Evolutionary conservation across 2,329 filamentous ascomycete genomes (phyloP).

Genomic region (Cladosporium sp.): DNA sequence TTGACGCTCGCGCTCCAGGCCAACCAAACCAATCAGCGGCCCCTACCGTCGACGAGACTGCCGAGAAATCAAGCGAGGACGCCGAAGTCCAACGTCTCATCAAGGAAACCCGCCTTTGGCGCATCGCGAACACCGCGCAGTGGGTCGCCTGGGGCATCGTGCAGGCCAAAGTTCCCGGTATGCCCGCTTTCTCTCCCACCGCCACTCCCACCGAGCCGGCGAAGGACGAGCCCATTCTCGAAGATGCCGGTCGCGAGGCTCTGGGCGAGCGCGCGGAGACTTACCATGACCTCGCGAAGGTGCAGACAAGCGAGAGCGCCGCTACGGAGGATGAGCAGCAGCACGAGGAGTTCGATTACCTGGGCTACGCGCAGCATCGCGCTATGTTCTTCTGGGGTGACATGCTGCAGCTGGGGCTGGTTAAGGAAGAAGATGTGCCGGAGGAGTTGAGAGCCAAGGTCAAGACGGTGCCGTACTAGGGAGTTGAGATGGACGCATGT

Average conservation of each 20-base stretch:
- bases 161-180: conserved; percentile 77
- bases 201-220: conserved; percentile 21
- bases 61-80: conserved; percentile 58
- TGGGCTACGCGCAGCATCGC: conserved; percentile 83
- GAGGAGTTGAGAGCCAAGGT: conserved; percentile 56
- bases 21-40: conserved; percentile 34
- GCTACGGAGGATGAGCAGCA: conserved; percentile 28
- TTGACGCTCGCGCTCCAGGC: conserved; percentile 57
- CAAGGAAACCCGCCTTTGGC: conserved; percentile 77
- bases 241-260: conserved; percentile 17
- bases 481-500: background rate
- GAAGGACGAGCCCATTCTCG: conserved; percentile 21
- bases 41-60: conserved; percentile 17
- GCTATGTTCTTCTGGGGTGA: conserved; percentile 95
- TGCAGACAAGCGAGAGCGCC: conserved; percentile 9
- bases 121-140: conserved; percentile 76
- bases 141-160: conserved; percentile 98
- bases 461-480: conserved; percentile 62
- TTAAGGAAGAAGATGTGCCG: conserved; percentile 70
- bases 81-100: conserved; percentile 62
- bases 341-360: conserved; percentile 81
- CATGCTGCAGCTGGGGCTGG: conserved; percentile 67
- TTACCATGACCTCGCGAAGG: conserved; percentile 16
- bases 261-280: conserved; percentile 25
- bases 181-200: conserved; percentile 46